Evolutionary conservation across 208 protist species (phyloP).

Genomic region (Crithidia acanthocephali): DNA sequence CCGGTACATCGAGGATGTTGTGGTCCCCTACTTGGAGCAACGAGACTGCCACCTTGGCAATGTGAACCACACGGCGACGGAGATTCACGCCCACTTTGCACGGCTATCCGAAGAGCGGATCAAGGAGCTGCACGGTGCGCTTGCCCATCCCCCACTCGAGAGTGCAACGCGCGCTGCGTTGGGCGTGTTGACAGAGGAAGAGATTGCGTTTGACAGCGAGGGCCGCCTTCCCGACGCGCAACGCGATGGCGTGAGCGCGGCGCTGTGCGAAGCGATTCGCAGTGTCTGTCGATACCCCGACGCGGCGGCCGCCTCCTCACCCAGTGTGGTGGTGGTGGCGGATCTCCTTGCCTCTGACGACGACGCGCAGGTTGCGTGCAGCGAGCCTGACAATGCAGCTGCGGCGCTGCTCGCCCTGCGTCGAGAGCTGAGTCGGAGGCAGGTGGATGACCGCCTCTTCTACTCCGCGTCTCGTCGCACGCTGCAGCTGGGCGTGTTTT

Average conservation of each 20-base stretch:
- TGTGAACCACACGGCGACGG: conserved; percentile 13
- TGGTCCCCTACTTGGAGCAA: conserved; percentile 30
- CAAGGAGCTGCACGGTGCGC: conserved; percentile 1
- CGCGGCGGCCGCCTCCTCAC: too few species aligned
- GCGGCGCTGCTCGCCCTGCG: background rate
- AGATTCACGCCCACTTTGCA: conserved; percentile 28
- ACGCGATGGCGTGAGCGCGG: background rate
- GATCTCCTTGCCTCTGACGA: background rate
- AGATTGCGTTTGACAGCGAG: background rate
- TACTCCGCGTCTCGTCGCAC: conserved; percentile 9
- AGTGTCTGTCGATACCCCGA: background rate
- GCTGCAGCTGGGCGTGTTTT: conserved; percentile 23
- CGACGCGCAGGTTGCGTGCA: background rate
- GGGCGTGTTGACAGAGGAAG: background rate
- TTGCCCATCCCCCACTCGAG: background rate
- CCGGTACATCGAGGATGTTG: conserved; percentile 9
- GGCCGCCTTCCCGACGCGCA: background rate
- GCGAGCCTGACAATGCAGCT: background rate
- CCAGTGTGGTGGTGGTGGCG: background rate
- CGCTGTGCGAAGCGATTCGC: background rate
- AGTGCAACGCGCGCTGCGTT: background rate
- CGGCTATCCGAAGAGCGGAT: conserved; percentile 1
- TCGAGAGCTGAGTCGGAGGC: background rate
- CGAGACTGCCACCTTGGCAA: conserved; percentile 36
- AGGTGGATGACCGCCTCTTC: conserved; percentile 25